phyloP scores from a whole-genome alignment of 208 protist species.

The Leishmania arabica region DNA sequence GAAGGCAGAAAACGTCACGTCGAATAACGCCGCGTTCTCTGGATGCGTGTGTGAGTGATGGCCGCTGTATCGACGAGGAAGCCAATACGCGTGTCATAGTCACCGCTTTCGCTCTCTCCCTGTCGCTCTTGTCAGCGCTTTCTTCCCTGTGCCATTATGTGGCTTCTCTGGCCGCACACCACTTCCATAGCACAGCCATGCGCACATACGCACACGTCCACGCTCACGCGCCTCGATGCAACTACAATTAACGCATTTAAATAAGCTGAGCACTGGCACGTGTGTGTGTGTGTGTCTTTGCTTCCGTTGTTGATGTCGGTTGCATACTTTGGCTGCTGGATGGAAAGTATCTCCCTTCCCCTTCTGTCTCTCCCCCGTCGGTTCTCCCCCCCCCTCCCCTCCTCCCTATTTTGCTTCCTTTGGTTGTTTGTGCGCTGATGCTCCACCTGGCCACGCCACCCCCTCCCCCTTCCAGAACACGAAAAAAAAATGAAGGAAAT shows the following conservation, averaged over 20 bases:
- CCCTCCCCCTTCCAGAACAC: neutral
- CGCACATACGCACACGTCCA: neutral
- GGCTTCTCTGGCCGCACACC: neutral
- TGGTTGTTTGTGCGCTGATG: neutral
- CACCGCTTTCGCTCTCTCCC: neutral
- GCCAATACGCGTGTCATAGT: neutral
- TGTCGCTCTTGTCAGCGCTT: neutral
- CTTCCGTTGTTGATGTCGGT: constrained; percentile 4
- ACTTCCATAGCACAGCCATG: neutral
- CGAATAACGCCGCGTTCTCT: neutral
- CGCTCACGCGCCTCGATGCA: neutral
- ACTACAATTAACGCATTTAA: neutral
- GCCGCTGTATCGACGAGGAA: neutral
- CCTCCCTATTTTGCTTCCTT: constrained; percentile 5
- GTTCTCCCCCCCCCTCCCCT: neutral
- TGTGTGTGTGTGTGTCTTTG: constrained; percentile 7
- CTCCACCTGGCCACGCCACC: neutral
- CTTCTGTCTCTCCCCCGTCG: neutral
- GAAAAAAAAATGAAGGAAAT: neutral
- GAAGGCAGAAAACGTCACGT: neutral
- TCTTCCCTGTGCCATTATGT: neutral
- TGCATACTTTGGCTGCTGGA: neutral
- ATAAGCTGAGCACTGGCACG: neutral
- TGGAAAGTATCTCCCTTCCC: neutral
- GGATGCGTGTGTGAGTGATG: neutral